phyloP scores from a whole-genome alignment of 2,329 filamentous ascomycete species.

The Peltaster fructicola region DNA sequence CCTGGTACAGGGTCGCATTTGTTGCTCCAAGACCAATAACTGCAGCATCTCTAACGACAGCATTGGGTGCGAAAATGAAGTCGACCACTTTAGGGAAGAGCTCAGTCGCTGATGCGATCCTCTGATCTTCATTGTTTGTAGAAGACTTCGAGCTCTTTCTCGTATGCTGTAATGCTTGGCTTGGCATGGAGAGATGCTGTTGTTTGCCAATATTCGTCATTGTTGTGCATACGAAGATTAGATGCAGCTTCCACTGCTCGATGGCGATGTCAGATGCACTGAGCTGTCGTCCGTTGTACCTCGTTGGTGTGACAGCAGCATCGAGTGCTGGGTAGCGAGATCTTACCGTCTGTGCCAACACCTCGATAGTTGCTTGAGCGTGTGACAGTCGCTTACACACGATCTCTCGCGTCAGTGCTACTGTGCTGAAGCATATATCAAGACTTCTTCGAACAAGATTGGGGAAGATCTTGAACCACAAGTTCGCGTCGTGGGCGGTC shows the following conservation, averaged over 20 bases:
- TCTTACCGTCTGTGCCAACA: constrained; percentile 56
- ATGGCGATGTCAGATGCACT: constrained; percentile 73
- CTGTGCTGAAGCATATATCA: constrained; percentile 78
- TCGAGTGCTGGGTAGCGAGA: constrained; percentile 43
- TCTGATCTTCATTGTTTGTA: constrained; percentile 42
- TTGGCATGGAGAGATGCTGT: constrained; percentile 29
- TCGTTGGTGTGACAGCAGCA: constrained; percentile 30
- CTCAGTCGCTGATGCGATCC: constrained; percentile 72
- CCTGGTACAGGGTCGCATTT: constrained; percentile 83
- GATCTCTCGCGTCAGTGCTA: constrained; percentile 76
- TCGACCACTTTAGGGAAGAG: constrained; percentile 87
- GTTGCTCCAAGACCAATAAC: constrained; percentile 87
- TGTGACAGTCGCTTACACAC: constrained; percentile 84
- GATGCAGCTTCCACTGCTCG: constrained; percentile 94
- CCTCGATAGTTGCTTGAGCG: constrained; percentile 73
- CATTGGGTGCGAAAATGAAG: constrained; percentile 60
- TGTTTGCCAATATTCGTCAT: constrained; percentile 56
- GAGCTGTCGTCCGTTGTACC: constrained; percentile 35
- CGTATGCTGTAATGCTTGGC: constrained; percentile 46
- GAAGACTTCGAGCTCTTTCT: constrained; percentile 63
- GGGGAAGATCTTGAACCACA: constrained; percentile 97
- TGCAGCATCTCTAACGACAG: constrained; percentile 72
- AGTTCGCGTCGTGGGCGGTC: constrained; percentile 76
- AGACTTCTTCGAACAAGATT: constrained; percentile 83
- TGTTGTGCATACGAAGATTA: constrained; percentile 94